Conservation (phyloP, 371 early-diverging fungal species). For the Actinomortierella ambigua region DNA sequence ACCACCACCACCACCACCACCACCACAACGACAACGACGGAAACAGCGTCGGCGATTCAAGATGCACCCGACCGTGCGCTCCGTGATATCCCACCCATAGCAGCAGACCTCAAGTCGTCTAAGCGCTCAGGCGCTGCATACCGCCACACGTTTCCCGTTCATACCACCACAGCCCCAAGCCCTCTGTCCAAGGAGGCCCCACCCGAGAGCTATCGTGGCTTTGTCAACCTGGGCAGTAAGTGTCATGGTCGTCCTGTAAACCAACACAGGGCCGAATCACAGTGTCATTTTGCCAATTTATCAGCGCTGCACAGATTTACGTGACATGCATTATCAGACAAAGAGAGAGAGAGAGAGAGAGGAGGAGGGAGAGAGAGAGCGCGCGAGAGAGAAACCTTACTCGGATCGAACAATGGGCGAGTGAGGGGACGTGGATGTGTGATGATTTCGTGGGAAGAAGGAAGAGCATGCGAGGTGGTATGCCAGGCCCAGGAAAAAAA, state of each 20-base stretch:
- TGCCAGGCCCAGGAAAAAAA: too few species aligned
- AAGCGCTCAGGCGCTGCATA: slow-evolving; percentile 31
- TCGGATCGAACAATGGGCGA: too few species aligned
- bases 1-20: slow-evolving; percentile 6
- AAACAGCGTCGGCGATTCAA: too few species aligned
- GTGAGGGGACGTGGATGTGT: too few species aligned
- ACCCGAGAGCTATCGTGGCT: slow-evolving; percentile 76
- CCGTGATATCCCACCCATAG: slow-evolving; percentile 15
- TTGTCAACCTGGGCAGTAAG: slow-evolving; percentile 70
- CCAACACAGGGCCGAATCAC: too few species aligned
- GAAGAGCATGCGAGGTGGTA: too few species aligned
- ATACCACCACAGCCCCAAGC: slow-evolving; percentile 62
- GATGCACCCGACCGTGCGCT: slow-evolving; percentile 2
- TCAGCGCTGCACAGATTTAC: neutral
- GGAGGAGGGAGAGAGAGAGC: neutral
- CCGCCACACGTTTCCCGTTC: slow-evolving; percentile 69
- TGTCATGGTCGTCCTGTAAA: neutral
- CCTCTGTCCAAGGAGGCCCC: slow-evolving; percentile 78
- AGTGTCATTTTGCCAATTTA: too few species aligned
- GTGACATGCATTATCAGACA: neutral
- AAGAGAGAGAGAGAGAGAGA: neutral
- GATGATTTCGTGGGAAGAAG: too few species aligned
- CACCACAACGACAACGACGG: neutral
- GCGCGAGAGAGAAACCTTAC: too few species aligned
- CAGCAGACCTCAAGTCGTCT: slow-evolving; percentile 13